Conservation (phyloP, 2,329 filamentous ascomycete genomes). For the Neonectria punicea region DNA sequence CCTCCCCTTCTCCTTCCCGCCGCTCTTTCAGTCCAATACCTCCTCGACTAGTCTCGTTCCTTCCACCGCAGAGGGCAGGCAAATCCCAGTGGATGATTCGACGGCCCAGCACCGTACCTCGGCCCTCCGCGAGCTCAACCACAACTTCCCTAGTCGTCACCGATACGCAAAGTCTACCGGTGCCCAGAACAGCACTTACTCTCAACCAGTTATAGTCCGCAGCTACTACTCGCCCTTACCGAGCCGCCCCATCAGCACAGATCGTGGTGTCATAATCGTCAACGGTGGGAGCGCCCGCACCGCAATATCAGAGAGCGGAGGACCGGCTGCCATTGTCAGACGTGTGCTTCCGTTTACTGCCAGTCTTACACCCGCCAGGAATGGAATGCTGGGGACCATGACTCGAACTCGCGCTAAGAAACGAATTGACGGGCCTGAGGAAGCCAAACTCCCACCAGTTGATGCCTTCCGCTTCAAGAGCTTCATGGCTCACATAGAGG, state of each 20-base stretch:
- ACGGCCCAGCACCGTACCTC: constrained; percentile 68
- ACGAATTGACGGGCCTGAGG: constrained; percentile 42
- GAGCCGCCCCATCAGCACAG: constrained; percentile 46
- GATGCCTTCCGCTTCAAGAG: constrained; percentile 74
- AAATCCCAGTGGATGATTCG: constrained; percentile 66
- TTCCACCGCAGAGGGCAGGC: constrained; percentile 65
- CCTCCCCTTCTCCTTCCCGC: constrained; percentile 60
- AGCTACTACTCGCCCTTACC: constrained; percentile 66
- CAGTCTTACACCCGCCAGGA: constrained; percentile 46
- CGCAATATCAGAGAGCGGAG: constrained; percentile 42
- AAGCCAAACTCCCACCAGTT: constrained; percentile 66
- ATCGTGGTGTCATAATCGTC: constrained; percentile 44
- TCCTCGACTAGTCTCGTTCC: constrained; percentile 64
- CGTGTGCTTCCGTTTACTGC: constrained; percentile 49
- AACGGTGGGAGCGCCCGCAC: constrained; percentile 43
- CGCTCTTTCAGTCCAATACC: constrained; percentile 59
- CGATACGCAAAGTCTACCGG: constrained; percentile 67
- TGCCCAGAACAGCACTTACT: constrained; percentile 68
- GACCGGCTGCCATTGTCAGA: constrained; percentile 43
- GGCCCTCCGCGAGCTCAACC: constrained; percentile 69
- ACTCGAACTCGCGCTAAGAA: constrained; percentile 56
- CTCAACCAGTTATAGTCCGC: constrained; percentile 72
- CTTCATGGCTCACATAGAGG: constrained; percentile 68
- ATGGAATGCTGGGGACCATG: constrained; percentile 56
- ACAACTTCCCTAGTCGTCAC: constrained; percentile 66